phyloP scores from a whole-genome alignment of 2,329 filamentous ascomycete species.

The Pseudopyrenochaeta lycopersici region DNA sequence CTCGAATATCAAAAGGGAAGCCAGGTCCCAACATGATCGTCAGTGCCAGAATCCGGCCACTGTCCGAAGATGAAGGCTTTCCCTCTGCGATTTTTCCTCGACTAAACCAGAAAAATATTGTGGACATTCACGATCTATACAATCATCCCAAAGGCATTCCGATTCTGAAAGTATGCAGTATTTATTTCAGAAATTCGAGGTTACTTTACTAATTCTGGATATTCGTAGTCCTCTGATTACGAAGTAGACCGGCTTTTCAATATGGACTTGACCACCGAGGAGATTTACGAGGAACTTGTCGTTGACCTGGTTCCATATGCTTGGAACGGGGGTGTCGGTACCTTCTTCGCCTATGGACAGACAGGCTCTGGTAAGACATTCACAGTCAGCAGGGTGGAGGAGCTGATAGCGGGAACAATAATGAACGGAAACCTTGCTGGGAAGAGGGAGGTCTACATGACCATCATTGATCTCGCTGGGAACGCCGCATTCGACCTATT shows the following conservation, averaged over 20 bases:
- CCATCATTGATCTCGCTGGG: conserved; percentile 52
- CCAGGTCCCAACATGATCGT: conserved; percentile 21
- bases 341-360: conserved; percentile 90
- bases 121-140: conserved; percentile 31
- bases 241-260: conserved; percentile 27
- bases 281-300: conserved; percentile 55
- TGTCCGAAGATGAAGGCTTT: conserved; percentile 18
- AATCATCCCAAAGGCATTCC: conserved; percentile 23
- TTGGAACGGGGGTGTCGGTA: conserved; percentile 58
- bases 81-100: conserved; percentile 23
- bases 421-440: conserved; percentile 32
- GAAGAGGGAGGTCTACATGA: conserved; percentile 45
- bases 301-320: conserved; percentile 56
- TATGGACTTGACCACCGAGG: conserved; percentile 41
- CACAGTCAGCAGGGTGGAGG: conserved; percentile 64
- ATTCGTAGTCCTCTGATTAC: conserved; percentile 21
- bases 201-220: conserved; percentile 11
- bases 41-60: conserved; percentile 23
- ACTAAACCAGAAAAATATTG: conserved; percentile 17
- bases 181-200: neutral
- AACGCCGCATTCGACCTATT: conserved; percentile 40
- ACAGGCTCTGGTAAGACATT: conserved; percentile 98
- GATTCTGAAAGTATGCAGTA: conserved; percentile 20
- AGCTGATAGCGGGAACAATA: conserved; percentile 51
- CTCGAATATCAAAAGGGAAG: conserved; percentile 17